A percentile compares a stretch with the other conserved stretches of the same genome.
Conservation (phyloP, 2,329 filamentous ascomycete genomes). For the Fusarium concolor region DNA sequence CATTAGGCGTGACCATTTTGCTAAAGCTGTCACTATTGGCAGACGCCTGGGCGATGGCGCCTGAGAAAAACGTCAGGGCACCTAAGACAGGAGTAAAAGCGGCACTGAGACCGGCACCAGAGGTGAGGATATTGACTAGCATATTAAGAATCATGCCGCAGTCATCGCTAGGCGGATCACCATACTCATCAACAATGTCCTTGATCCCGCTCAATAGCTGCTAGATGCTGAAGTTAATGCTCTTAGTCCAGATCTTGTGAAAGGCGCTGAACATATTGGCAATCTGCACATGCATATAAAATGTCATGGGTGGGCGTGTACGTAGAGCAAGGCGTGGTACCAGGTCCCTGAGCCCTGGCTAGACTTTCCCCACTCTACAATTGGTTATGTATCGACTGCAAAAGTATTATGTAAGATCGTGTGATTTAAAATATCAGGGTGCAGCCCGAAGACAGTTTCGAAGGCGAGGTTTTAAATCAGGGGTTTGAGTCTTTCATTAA, state of each 20-base stretch:
- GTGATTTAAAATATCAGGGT: no score
- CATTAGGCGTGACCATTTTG: background rate
- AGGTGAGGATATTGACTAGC: slow-evolving; percentile 25
- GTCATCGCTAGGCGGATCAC: slow-evolving; percentile 9
- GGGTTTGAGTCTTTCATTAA: no score
- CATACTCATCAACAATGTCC: slow-evolving; percentile 6
- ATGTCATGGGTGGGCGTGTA: slow-evolving; percentile 12
- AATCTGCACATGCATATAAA: slow-evolving; percentile 21
- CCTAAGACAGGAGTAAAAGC: background rate
- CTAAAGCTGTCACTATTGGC: background rate
- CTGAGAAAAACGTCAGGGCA: slow-evolving; percentile 7
- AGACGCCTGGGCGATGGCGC: background rate
- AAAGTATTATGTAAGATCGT: no score
- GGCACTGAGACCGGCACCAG: background rate
- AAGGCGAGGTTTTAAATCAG: no score
- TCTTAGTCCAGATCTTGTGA: slow-evolving; percentile 4
- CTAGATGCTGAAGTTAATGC: slow-evolving; percentile 6
- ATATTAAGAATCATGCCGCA: slow-evolving; percentile 22
- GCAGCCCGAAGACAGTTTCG: no score
- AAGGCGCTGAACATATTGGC: slow-evolving; percentile 10
- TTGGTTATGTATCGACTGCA: no score
- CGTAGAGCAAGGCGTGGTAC: background rate
- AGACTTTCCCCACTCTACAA: no score
- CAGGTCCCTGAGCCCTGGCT: no score
- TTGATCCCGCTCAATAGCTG: slow-evolving; percentile 7